Base-by-base conservation (phyloP, 2,329 filamentous ascomycete genomes). In the Mycogone perniciosa region DNA sequence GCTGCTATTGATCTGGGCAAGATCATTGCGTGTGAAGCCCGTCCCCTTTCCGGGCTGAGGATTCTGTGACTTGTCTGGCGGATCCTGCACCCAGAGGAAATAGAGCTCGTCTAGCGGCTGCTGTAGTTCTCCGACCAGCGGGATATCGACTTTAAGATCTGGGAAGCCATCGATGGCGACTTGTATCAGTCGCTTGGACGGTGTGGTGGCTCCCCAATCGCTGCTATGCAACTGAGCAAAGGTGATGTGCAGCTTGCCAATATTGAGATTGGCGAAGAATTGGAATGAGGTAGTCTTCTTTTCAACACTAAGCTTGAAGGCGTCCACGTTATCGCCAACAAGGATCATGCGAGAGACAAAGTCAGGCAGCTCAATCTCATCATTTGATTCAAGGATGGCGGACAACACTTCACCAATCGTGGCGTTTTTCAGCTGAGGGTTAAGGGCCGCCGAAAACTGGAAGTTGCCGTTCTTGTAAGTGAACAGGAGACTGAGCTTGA, bases 71-170 rank as follows among this genome's bases (percentile, higher is more conserved):
- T 45, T 49, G 20, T 2, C 20, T 20, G 20, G 20, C 20, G 20
- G 20, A 35, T 66, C 65, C 43, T 67, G 60, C 2, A 67, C 57
- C 64, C 62, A 69, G 35, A 67, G 51, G 39, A 62, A 64, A 27
- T 60, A 64, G 54, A 67, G 54, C 48, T 68, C 66, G 33, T 70
- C 65, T 31, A 70, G 60, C 1, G 67, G 67, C 50, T 67, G 67
- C 2, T 51, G 51, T 6, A 70, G 27, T 10, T 57, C 54, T 1
- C 67, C 67, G 7, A 69, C 53, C 1, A 67, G 38, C 1, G 63
- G 63, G 8, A 68, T 47, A 6, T 60, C 54, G 39, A 67, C 30
- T n/a, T 34, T n/a, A 4, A 48, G 3, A 1, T 46, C 7, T 2
- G 60, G 54, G 6, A 66, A 51, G 10, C 50, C 38, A n/a, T 48